Evolutionary conservation across 2,329 filamentous ascomycete genomes (phyloP), one percentile per base, ranked within the genome.

Genomic region (Drechslerella dactyloides): DNA sequence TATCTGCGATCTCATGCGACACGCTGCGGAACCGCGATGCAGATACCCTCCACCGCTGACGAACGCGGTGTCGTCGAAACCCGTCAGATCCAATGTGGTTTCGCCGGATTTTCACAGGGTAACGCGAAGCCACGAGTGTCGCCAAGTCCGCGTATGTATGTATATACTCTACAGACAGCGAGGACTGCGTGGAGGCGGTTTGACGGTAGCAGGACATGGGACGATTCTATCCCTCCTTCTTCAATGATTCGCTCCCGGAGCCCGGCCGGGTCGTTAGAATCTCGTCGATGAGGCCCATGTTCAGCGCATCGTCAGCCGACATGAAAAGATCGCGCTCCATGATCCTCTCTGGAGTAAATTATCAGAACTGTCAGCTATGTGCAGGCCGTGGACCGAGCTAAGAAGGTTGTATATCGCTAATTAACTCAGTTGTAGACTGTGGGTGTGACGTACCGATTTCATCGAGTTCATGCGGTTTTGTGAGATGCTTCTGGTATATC

Each of bases 281-380:
- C 81, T 93, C 88, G 79, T 99, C 94, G 73, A 99, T 87, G 76
- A 99, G 90, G 0, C 94, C 94, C 80, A 96, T 85, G 56, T 96
- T 91, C 77, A 91, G 83, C 7, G 94, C 94, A 82, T 99, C 93
- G 51, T 91, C 83, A 0, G 93, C 92, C 62, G 89, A 89, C 84
- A 99, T 85, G 77, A 97, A 97, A 78, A 94, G 94, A 80, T 99
- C 94, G 65, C 94, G 84, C 82, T 99, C 94, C 93, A 99, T 97
- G 79, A 97, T 85, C 79, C 89, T 91, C 80, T 94, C 93, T 76
- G 30, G 6, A 42, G n/a, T 37, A n/a, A n/a, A n/a, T n/a, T n/a
- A n/a, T n/a, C n/a, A n/a, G n/a, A n/a, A n/a, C n/a, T n/a, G n/a
- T n/a, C n/a, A n/a, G n/a, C n/a, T n/a, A n/a, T n/a, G n/a, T n/a